Evolutionary conservation across 805 yeast genomes (phyloP).

Genomic region (Debaryomyces tyrocola): DNA sequence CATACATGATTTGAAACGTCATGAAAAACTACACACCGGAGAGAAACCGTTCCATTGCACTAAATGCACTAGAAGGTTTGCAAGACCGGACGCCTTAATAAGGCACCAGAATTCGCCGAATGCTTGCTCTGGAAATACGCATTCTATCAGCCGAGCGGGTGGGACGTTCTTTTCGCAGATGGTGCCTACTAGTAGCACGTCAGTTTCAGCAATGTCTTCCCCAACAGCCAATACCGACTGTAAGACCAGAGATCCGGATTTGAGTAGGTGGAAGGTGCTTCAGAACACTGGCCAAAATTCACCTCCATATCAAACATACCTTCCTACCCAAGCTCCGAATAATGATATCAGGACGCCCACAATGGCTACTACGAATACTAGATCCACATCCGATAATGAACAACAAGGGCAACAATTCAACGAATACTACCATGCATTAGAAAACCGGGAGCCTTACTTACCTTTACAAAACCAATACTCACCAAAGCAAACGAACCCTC

Average conservation of each 20-base stretch:
- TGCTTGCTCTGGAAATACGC: constrained; percentile 27
- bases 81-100: constrained; percentile 73
- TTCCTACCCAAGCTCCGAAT: not conserved
- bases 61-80: constrained; percentile 63
- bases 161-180: too few relatives aligned
- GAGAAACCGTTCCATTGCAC: constrained; percentile 66
- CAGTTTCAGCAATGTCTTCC: not conserved
- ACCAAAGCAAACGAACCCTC: not conserved
- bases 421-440: too few relatives aligned
- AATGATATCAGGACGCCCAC: constrained; percentile 1
- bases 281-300: constrained; percentile 4
- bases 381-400: not conserved
- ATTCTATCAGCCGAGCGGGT: too few relatives aligned
- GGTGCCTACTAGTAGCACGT: too few relatives aligned
- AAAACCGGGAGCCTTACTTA: not conserved
- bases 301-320: too few relatives aligned
- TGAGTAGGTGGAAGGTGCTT: constrained; percentile 16
- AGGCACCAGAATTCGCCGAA: constrained; percentile 57
- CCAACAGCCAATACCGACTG: constrained; percentile 3
- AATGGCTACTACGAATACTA: not conserved
- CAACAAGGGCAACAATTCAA: not conserved
- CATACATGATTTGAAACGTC: constrained; percentile 75
- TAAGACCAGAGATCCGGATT: constrained; percentile 10
- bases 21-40: constrained; percentile 73
- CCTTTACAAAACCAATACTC: constrained; percentile 3